Evolutionary conservation across 1,139 yeast genomes (phyloP), one percentile per base, ranked within the genome.

Genomic region (Spencermartinsiella ligniputridi): DNA sequence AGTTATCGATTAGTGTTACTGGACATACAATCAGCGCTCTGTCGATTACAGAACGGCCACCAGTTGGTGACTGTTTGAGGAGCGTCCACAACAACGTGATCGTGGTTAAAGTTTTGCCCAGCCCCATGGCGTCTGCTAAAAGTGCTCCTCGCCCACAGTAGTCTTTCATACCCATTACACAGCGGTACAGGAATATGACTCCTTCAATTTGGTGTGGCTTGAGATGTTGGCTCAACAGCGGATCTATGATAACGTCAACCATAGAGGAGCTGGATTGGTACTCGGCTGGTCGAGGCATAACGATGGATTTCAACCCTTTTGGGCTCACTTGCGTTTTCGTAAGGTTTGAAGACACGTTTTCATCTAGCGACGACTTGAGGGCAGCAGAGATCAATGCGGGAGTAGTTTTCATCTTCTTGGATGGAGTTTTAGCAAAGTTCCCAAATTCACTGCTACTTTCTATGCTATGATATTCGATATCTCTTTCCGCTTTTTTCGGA

Each of bases 41-140:
- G 36, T 69, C 68, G 3, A 74, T 68, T 0, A 70, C 64, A 0
- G 80, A 75, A 35, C 62, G 58, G 1, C 66, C 69, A 37, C 59
- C 62, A 37, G 63, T 58, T 0, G 96, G 95, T 15, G 79, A 78
- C 55, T 88, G 96, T 54, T 78, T 81, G 25, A 88, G 62, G 17
- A 94, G 64, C 0, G 96, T 88, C 95, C 96, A 88, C 2, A 92
- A 73, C 30, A 89, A 61, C 0, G 95, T 61, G 3, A 92, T 90
- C 0, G 97, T 80, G 78, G 83, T 89, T 30, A 92, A 66, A 0
- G 97, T 90, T 60, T 92, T 92, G 0, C 99, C 99, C 20, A 92
- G 70, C 0, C 98, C 98, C 98, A 92, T 92, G 59, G 92, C 97
- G 63, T 92, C 98, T 0, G 98, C 98, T 40, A 92, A 64, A 5